Evolutionary conservation across 495 filamentous ascomycete species (phyloP).

Genomic region (Aspergillus mulundensis): DNA sequence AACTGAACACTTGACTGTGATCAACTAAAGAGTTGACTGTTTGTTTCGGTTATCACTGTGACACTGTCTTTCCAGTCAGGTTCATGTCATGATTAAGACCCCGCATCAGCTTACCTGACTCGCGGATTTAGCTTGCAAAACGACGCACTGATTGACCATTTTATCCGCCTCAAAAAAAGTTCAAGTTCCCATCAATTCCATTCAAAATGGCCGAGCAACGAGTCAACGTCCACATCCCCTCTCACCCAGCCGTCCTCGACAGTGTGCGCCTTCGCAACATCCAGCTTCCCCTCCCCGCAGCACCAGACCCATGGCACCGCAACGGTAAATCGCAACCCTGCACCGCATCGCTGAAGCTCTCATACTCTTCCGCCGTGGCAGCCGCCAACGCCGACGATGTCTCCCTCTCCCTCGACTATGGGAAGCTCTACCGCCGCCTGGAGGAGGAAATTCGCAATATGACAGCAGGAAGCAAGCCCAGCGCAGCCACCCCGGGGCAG

Average conservation of each 20-base stretch:
- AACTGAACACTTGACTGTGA: too few relatives aligned
- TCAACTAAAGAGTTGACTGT: too few relatives aligned
- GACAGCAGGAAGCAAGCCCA: constrained; percentile 16
- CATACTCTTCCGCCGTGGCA: constrained; percentile 42
- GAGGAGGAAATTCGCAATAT: constrained; percentile 35
- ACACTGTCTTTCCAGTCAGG: too few relatives aligned
- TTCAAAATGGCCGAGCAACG: constrained; percentile 28
- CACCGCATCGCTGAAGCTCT: constrained; percentile 41
- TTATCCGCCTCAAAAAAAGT: not conserved
- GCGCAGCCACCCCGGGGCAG: constrained; percentile 19
- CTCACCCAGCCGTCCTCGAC: constrained; percentile 35
- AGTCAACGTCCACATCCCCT: constrained; percentile 34
- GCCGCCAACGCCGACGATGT: constrained; percentile 43
- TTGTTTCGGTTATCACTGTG: too few relatives aligned
- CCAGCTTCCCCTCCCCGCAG: constrained; percentile 39
- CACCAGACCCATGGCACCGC: constrained; percentile 46
- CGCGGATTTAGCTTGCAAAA: not conserved
- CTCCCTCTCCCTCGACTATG: constrained; percentile 44
- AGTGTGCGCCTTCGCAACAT: constrained; percentile 41
- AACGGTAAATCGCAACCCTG: constrained; percentile 41
- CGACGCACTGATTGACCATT: not conserved
- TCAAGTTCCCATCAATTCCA: not conserved
- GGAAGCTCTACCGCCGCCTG: constrained; percentile 45
- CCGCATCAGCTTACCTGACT: not conserved
- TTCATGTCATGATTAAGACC: too few relatives aligned